These are phyloP conservation scores for Lentinula boryana DNA, from an alignment of 768 basidiomycete species.

Conservation along the genomic window DNA sequence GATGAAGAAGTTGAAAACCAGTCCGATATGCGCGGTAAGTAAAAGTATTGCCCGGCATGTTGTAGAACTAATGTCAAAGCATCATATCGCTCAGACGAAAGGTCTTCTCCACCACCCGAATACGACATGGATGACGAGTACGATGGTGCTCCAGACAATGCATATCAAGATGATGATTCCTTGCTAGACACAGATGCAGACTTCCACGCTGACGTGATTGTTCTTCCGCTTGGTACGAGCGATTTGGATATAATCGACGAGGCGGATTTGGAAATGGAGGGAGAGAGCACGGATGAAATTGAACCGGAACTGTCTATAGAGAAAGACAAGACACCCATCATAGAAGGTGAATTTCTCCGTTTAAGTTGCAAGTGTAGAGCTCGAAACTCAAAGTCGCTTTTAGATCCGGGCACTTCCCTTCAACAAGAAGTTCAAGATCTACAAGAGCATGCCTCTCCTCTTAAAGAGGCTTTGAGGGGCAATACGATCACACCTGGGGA, in stretches of 20 bases:
- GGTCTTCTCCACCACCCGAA: not conserved
- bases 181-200: conserved; percentile 14
- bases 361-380: not conserved
- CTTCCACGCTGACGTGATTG: conserved; percentile 1
- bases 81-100: not conserved
- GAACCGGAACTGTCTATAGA: not conserved
- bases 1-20: not conserved
- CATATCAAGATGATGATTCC: conserved; percentile 1
- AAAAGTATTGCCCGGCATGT: not conserved
- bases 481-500: not conserved
- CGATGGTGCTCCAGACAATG: not conserved
- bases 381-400: not conserved
- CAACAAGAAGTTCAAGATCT: not conserved
- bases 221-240: conserved; percentile 21
- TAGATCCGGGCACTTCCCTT: not conserved
- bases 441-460: not conserved
- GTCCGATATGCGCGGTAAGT: not conserved
- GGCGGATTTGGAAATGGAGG: not conserved
- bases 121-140: not conserved
- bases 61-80: not conserved
- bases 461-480: not conserved
- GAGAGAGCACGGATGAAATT: not conserved
- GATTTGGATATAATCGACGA: conserved; percentile 14
- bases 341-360: not conserved
- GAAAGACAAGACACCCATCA: not conserved